Evolutionary conservation across 495 filamentous ascomycete genomes (phyloP).

Genomic region (Stereocaulon alpinum): DNA sequence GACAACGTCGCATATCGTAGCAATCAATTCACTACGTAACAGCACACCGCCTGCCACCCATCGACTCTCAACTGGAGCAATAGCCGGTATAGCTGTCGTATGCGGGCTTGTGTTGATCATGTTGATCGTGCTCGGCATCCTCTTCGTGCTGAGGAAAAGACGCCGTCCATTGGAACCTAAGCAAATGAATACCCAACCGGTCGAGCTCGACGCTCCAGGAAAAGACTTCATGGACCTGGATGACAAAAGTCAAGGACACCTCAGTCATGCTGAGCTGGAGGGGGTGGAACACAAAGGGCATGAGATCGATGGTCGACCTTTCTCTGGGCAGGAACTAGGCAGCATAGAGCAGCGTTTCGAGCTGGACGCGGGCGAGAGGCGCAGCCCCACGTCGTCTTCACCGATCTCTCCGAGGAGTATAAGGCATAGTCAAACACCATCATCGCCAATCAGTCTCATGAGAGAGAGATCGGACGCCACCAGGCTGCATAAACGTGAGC

Average conservation of each 20-base stretch:
- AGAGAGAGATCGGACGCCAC: slow-evolving; percentile 22
- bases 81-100: neutral
- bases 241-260: neutral
- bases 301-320: slow-evolving; percentile 9
- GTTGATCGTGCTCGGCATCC: neutral
- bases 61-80: neutral
- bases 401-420: slow-evolving; percentile 4
- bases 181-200: neutral
- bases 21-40: slow-evolving; percentile 12
- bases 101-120: neutral
- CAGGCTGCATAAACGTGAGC: slow-evolving; percentile 8
- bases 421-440: neutral
- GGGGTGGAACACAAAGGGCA: slow-evolving; percentile 12
- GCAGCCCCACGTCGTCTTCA: slow-evolving; percentile 8
- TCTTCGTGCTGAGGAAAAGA: neutral
- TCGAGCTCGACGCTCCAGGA: slow-evolving; percentile 9
- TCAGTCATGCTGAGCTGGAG: slow-evolving; percentile 12
- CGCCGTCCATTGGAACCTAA: neutral
- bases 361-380: slow-evolving; percentile 6
- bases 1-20: slow-evolving; percentile 11
- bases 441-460: neutral
- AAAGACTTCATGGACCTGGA: slow-evolving; percentile 6
- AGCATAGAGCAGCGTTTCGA: slow-evolving; percentile 9
- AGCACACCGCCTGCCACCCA: neutral
- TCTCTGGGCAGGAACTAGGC: neutral